Conservation (phyloP, 352 stramenopile genomes). For the Globisporangium megalacanthum region DNA sequence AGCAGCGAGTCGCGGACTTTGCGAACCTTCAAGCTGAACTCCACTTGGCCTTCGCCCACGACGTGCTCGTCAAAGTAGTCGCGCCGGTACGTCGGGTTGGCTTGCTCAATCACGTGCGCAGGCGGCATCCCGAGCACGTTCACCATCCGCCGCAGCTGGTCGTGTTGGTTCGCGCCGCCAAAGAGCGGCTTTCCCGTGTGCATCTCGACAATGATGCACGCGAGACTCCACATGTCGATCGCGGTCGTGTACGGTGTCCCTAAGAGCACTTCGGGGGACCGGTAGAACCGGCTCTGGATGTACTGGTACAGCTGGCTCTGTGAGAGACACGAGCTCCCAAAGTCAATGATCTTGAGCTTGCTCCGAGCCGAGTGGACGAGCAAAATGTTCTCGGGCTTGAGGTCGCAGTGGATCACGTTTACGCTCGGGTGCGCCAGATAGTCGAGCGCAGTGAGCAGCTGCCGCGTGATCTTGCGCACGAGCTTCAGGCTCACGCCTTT, state of each 20-base stretch:
- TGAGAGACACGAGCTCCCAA: constrained; percentile 95
- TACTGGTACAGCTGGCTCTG: constrained; percentile 97
- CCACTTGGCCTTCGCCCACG: constrained; percentile 42
- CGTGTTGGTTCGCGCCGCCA: constrained; percentile 92
- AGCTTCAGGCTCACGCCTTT: constrained; percentile 90
- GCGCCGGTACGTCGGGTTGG: constrained; percentile 70
- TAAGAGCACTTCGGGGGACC: constrained; percentile 84
- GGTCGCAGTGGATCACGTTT: constrained; percentile 98
- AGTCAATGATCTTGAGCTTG: constrained; percentile 99
- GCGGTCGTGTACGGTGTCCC: constrained; percentile 76
- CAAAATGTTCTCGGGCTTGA: constrained; percentile 99
- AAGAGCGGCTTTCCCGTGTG: constrained; percentile 98
- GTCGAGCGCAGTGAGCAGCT: constrained; percentile 91
- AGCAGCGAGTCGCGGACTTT: constrained; percentile 29
- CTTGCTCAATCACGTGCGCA: constrained; percentile 84
- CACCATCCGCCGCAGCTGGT: constrained; percentile 97
- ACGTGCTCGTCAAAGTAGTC: constrained; percentile 92
- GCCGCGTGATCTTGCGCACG: constrained; percentile 94
- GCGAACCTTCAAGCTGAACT: constrained; percentile 65
- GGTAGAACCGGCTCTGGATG: constrained; percentile 98
- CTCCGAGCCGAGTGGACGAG: constrained; percentile 91
- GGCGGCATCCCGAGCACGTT: constrained; percentile 93
- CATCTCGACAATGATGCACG: constrained; percentile 94
- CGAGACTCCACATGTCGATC: constrained; percentile 90
- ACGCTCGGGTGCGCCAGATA: constrained; percentile 89